phyloP scores from a whole-genome alignment of 345 rosid species.

The Conringia planisiliqua region DNA sequence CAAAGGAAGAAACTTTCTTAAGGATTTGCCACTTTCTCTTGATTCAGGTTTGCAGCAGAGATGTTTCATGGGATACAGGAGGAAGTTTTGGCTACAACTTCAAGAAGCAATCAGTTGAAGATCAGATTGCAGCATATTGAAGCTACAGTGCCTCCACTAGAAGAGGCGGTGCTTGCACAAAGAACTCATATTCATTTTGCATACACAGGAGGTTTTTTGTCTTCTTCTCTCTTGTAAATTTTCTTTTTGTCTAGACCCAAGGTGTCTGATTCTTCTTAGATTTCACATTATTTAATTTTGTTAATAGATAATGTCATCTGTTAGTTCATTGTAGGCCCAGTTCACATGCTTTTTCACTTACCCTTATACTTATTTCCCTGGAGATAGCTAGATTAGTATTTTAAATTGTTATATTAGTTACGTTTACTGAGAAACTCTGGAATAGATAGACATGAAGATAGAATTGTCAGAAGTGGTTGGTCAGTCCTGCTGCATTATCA shows the following conservation, averaged over 20 bases:
- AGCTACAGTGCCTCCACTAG: slow-evolving; percentile 76
- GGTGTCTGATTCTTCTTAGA: slow-evolving; percentile 22
- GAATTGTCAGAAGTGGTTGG: not conserved
- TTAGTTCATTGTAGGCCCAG: slow-evolving; percentile 25
- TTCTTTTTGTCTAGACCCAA: slow-evolving; percentile 19
- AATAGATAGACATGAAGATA: not conserved
- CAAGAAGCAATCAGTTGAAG: slow-evolving; percentile 74
- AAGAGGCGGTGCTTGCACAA: slow-evolving; percentile 75
- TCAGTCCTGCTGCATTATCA: not conserved
- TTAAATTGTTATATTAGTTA: not conserved
- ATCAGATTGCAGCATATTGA: slow-evolving; percentile 74
- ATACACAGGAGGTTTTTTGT: slow-evolving; percentile 79
- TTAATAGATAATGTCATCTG: not conserved
- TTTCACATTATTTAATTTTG: not conserved
- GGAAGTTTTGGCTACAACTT: slow-evolving; percentile 69
- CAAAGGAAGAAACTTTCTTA: not conserved
- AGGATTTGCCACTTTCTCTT: not conserved
- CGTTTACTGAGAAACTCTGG: not conserved
- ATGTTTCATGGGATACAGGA: slow-evolving; percentile 94
- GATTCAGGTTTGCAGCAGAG: slow-evolving; percentile 83
- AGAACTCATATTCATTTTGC: slow-evolving; percentile 91
- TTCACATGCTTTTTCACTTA: slow-evolving; percentile 22
- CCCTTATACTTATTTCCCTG: not conserved
- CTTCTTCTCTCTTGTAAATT: slow-evolving; percentile 24
- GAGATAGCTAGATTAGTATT: not conserved